Evolutionary conservation across 306 rosid genomes (phyloP).

Genomic region (Mimosa pudica): DNA sequence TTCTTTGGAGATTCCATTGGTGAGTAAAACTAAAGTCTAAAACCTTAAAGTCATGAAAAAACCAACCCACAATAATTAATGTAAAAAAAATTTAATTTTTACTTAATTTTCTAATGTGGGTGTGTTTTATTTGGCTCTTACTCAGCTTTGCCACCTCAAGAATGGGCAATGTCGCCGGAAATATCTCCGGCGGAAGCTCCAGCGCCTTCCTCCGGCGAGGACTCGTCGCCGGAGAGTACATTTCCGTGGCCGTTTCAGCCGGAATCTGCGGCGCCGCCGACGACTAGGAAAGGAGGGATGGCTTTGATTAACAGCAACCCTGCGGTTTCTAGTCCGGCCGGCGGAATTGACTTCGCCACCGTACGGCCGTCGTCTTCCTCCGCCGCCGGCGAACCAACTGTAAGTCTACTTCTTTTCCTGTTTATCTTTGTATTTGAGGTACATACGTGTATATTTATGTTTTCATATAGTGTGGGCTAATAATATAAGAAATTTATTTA

Average conservation of each 20-base stretch:
- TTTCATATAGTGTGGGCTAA: no score
- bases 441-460: neutral
- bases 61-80: no score
- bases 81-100: no score
- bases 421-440: neutral
- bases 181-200: slow-evolving; percentile 2
- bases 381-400: slow-evolving; percentile 53
- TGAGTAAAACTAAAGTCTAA: slow-evolving; percentile 38
- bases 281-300: slow-evolving; percentile 40
- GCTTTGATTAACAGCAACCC: slow-evolving; percentile 96
- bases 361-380: slow-evolving; percentile 75
- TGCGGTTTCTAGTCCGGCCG: slow-evolving; percentile 92
- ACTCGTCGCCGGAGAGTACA: slow-evolving; percentile 55
- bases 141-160: slow-evolving; percentile 25
- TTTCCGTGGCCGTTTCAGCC: slow-evolving; percentile 85
- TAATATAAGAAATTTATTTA: no score
- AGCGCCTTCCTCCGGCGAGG: slow-evolving; percentile 69
- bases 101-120: slow-evolving; percentile 14
- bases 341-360: slow-evolving; percentile 92
- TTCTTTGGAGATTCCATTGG: slow-evolving; percentile 79
- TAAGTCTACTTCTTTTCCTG: slow-evolving; percentile 8
- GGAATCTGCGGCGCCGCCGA: slow-evolving; percentile 45
- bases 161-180: slow-evolving; percentile 17
- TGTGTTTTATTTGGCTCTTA: neutral
- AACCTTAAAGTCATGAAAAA: no score